phyloP scores from a whole-genome alignment of 768 basidiomycete genomes.

The Antrodiella citrinella region DNA sequence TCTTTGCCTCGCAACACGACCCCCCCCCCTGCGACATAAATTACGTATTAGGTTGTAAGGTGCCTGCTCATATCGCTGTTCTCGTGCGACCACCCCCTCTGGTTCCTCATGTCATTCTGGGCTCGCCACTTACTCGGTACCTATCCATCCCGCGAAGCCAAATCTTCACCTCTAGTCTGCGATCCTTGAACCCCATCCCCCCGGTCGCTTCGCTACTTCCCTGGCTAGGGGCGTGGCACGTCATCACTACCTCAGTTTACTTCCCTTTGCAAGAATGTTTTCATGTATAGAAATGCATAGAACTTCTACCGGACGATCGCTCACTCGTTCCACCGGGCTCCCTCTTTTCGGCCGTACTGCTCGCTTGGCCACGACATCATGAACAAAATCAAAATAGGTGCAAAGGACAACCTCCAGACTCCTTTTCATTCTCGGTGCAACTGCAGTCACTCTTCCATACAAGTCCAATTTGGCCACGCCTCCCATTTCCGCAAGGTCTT shows the following conservation, averaged over 20 bases:
- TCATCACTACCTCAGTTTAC: slow-evolving; percentile 1
- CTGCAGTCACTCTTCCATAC: background rate
- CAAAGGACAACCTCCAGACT: background rate
- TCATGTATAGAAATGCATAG: slow-evolving; percentile 1
- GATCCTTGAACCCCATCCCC: background rate
- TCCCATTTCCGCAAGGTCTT: background rate
- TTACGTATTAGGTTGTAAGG: background rate
- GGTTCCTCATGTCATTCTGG: background rate
- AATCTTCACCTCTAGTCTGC: slow-evolving; percentile 1
- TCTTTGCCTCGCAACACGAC: background rate
- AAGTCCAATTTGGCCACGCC: background rate
- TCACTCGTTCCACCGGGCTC: slow-evolving; percentile 5
- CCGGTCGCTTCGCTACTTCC: slow-evolving; percentile 1
- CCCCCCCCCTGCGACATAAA: background rate
- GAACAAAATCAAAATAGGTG: slow-evolving; percentile 1
- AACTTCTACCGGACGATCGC: slow-evolving; percentile 10
- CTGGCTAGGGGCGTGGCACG: slow-evolving; percentile 3
- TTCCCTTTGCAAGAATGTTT: slow-evolving; percentile 2
- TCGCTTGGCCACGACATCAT: slow-evolving; percentile 5
- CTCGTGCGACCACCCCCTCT: background rate
- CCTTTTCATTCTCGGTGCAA: slow-evolving; percentile 1
- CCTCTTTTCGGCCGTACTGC: background rate
- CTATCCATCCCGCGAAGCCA: slow-evolving; percentile 6
- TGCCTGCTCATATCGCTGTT: slow-evolving; percentile 3
- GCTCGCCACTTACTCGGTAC: background rate